Percentiles rank a stretch among this genome's conserved stretches.
phyloP scores from a whole-genome alignment of 306 rosid genomes.

The Vigna trinervia region DNA sequence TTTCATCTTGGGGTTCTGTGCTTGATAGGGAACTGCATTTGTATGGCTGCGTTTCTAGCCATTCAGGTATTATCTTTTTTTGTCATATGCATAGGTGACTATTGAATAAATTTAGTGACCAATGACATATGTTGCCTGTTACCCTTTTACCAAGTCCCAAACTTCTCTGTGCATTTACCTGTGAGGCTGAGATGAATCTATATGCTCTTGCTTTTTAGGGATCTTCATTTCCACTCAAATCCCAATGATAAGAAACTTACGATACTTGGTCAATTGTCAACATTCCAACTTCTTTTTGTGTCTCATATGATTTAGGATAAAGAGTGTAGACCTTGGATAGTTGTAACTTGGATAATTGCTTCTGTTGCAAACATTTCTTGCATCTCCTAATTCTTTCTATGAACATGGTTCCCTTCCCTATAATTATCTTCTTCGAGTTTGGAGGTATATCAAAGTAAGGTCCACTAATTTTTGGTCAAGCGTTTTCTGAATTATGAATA shows the following conservation, averaged over 20 bases:
- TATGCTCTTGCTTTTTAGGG: conserved; percentile 2
- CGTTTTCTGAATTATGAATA: conserved; percentile 23
- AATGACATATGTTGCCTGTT: conserved; percentile 14
- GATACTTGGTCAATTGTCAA: not conserved
- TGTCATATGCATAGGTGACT: conserved; percentile 8
- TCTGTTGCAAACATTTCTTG: not conserved
- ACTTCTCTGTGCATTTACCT: conserved; percentile 1
- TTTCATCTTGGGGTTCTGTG: conserved; percentile 89
- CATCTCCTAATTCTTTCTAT: not conserved
- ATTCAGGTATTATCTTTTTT: conserved; percentile 66
- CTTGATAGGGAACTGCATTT: conserved; percentile 90
- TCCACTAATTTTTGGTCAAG: not conserved
- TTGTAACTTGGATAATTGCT: conserved; percentile 22
- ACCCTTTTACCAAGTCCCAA: conserved; percentile 17
- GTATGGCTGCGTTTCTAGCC: conserved; percentile 93
- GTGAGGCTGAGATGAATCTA: conserved; percentile 13
- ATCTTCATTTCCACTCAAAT: not conserved
- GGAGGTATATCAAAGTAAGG: conserved; percentile 12
- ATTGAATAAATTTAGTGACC: conserved; percentile 9
- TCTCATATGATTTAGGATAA: conserved; percentile 12
- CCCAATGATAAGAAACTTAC: not conserved
- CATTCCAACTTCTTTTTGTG: not conserved
- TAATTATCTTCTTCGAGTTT: conserved; percentile 23
- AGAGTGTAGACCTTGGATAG: not conserved
- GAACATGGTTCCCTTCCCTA: not conserved